A percentile compares a stretch with the other conserved stretches of the same genome.
Evolutionary conservation across 2,329 filamentous ascomycete genomes (phyloP).

Genomic region (Aureobasidium sp.): DNA sequence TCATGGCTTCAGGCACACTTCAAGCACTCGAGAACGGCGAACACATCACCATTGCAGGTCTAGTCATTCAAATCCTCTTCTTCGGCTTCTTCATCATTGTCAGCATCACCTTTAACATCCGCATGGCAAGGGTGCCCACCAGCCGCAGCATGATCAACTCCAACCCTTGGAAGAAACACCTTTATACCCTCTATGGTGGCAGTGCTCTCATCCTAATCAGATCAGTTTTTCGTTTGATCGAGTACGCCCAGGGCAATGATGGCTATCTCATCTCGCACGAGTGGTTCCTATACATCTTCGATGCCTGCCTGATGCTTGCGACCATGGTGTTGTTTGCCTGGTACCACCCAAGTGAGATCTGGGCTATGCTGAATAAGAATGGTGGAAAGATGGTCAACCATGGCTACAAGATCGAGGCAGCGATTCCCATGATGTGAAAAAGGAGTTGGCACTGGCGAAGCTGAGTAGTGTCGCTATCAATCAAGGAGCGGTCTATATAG

Average conservation of each 20-base stretch:
- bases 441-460: not conserved
- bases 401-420: not conserved
- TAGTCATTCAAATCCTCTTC: constrained; percentile 42
- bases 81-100: constrained; percentile 41
- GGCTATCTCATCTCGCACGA: constrained; percentile 39
- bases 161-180: constrained; percentile 29
- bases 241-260: constrained; percentile 37
- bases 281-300: constrained; percentile 29
- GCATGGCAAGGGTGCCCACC: constrained; percentile 18
- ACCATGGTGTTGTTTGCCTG: constrained; percentile 18
- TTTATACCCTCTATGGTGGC: constrained; percentile 35
- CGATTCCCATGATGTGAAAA: not conserved
- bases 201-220: constrained; percentile 41
- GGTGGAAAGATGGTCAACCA: not conserved
- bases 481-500: too few species aligned
- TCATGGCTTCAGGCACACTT: constrained; percentile 26
- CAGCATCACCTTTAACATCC: constrained; percentile 22
- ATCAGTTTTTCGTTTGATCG: constrained; percentile 39
- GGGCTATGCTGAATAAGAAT: constrained; percentile 3
- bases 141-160: not conserved
- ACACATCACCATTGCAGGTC: constrained; percentile 38
- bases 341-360: constrained; percentile 16
- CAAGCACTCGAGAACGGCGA: constrained; percentile 28
- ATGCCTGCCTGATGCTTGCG: constrained; percentile 19
- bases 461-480: too few species aligned